phyloP scores from a whole-genome alignment of 208 protist species.

The Tritrichomonas musculus region DNA sequence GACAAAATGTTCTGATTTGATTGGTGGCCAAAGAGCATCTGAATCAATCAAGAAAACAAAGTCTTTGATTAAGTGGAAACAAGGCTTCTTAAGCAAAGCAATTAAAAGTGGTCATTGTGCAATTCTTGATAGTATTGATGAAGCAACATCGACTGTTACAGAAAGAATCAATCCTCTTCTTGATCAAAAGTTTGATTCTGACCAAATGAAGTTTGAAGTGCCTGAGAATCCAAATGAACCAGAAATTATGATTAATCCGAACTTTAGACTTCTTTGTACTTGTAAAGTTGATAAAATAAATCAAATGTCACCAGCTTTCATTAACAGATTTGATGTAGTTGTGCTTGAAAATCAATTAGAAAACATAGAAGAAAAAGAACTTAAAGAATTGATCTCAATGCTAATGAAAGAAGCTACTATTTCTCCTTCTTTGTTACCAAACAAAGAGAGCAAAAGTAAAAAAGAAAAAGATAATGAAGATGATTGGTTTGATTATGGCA shows the following conservation, averaged over 20 bases:
- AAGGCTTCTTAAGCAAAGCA: not conserved
- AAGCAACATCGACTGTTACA: not conserved
- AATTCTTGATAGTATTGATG: not conserved
- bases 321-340: not conserved
- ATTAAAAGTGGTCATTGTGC: not conserved
- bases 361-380: not conserved
- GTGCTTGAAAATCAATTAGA: not conserved
- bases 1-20: not conserved
- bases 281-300: not conserved
- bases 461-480: too few relatives aligned
- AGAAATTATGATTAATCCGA: not conserved
- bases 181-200: not conserved
- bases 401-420: too few relatives aligned
- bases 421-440: too few relatives aligned
- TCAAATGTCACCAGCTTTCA: not conserved
- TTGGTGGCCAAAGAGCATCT: not conserved
- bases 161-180: not conserved
- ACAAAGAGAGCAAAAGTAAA: too few relatives aligned
- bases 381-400: not conserved
- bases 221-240: not conserved
- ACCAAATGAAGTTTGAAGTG: not conserved
- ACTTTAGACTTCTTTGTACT: not conserved
- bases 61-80: not conserved
- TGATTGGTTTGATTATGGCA: too few relatives aligned
- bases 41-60: not conserved